Conservation (phyloP, 2,329 filamentous ascomycete species). For the Sordariomycetes sp. region DNA sequence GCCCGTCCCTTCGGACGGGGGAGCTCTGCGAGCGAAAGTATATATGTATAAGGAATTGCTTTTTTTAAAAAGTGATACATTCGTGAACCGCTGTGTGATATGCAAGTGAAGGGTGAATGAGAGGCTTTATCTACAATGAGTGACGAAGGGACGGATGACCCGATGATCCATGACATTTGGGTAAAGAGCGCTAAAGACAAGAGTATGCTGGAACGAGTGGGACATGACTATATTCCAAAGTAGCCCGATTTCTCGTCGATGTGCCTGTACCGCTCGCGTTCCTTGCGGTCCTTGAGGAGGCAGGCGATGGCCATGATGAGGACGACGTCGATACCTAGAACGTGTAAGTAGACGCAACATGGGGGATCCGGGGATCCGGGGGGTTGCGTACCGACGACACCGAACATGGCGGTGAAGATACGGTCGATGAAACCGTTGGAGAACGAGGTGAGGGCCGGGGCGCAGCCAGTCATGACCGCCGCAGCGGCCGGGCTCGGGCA, state of each 20-base stretch:
- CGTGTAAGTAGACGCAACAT: background rate
- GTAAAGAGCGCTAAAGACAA: background rate
- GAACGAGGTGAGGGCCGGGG: conserved; percentile 52
- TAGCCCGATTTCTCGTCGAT: conserved; percentile 68
- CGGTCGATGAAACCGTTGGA: conserved; percentile 60
- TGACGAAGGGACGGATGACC: too few species aligned
- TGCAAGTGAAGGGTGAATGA: too few species aligned
- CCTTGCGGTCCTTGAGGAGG: conserved; percentile 68
- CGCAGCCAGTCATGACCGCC: conserved; percentile 56
- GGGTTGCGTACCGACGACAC: conserved; percentile 50
- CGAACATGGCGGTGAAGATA: conserved; percentile 70
- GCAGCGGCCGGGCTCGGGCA: conserved; percentile 61
- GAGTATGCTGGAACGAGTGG: background rate
- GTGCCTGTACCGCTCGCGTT: conserved; percentile 63
- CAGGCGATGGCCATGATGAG: conserved; percentile 61
- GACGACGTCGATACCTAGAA: conserved; percentile 46
- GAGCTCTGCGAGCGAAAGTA: background rate
- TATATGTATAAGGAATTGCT: background rate
- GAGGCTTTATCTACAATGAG: too few species aligned
- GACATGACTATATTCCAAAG: conserved; percentile 26
- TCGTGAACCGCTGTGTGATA: too few species aligned
- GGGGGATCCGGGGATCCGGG: background rate
- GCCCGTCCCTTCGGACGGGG: too few species aligned
- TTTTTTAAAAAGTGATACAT: background rate
- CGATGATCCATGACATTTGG: background rate